A percentile compares a stretch with the other conserved stretches of the same genome.
These are phyloP conservation scores for Petasospora fabianii DNA, from an alignment of 1,139 yeast species.

Conservation along the genomic window DNA sequence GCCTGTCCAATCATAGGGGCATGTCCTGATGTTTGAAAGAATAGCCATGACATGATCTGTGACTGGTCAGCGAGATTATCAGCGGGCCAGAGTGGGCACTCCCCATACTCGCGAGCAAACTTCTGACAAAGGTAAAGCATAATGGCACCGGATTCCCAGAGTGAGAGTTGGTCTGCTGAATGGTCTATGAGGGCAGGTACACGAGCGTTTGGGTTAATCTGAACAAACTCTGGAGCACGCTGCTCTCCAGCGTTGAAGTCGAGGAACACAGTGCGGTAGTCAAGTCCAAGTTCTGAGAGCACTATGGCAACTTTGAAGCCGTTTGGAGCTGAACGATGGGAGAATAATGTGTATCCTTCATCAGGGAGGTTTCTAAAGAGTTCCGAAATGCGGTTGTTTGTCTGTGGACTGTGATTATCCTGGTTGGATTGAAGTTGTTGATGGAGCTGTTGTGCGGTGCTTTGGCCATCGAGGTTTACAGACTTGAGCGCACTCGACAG, in stretches of 20 bases:
- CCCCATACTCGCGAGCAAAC: conserved; percentile 65
- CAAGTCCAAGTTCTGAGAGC: conserved; percentile 74
- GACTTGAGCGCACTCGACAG: conserved; percentile 28
- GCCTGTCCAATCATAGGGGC: conserved; percentile 99
- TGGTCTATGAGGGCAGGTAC: conserved; percentile 95
- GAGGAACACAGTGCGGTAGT: conserved; percentile 77
- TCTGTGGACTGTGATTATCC: conserved; percentile 22
- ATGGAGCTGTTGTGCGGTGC: conserved; percentile 24
- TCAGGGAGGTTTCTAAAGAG: conserved; percentile 77
- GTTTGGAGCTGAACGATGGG: conserved; percentile 93
- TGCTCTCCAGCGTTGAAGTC: conserved; percentile 91
- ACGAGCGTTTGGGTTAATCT: conserved; percentile 90
- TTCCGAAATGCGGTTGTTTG: conserved; percentile 56
- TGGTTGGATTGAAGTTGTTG: conserved; percentile 9
- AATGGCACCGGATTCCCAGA: conserved; percentile 96
- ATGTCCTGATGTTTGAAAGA: conserved; percentile 93
- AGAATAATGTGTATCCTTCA: conserved; percentile 82
- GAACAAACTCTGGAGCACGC: conserved; percentile 87
- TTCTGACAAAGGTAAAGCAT: conserved; percentile 71
- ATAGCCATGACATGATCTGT: conserved; percentile 86
- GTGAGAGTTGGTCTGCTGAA: conserved; percentile 67
- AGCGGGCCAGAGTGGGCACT: conserved; percentile 76
- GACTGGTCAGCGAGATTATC: conserved; percentile 70
- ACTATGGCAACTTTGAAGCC: conserved; percentile 95
- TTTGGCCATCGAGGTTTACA: conserved; percentile 16